Base-by-base conservation (phyloP, 345 rosid species). In the Gossypium raimondii region DNA sequence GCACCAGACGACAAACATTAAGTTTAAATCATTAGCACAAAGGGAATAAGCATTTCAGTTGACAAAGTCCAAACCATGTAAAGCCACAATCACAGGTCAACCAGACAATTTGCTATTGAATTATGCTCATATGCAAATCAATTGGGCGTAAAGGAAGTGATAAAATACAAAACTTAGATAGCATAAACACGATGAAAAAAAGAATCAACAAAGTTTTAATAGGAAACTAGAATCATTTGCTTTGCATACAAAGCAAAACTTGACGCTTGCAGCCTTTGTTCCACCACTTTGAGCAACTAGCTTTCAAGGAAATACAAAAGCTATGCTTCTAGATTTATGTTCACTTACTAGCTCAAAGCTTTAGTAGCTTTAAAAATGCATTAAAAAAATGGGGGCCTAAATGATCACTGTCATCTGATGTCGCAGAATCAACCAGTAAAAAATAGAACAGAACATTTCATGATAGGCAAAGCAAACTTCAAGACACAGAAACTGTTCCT, bases 321-420 rank as follows among this genome's bases (percentile, higher is more conserved):
- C 41, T 24, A 67, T 1, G 72, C 2, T 18, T 47, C 72, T 24
- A 48, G 12, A 24, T 24, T 67, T 67, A 18, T 45, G 25, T 67
- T 67, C 2, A 11, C 72, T 9, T 7, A 47, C 20, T 12, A 52
- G 27, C 17, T 52, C 18, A 68, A 11, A 25, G 44, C 25, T 69
- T 52, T 50, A 68, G 11, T 68, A 68, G 3, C 10, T 25, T 51
- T 51, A 27, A 16, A 68, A 69, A 69, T 69, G 59, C 59, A 51
- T 4, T 27, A 24, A 68, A 16, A 34, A 68, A 50, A 9, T 50
- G 43, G 22, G 9, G 16, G 3, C 57, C 44, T 20, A 25, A 53
- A 27, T 51, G 73, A 43, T 50, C 25, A 69, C 5, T 69, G 24
- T 4, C 44, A 69, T 69, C 45, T 24, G 43, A 50, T 38, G 34